phyloP scores from a whole-genome alignment of 139 green algal species.

The Chlamydomonas applanata region DNA sequence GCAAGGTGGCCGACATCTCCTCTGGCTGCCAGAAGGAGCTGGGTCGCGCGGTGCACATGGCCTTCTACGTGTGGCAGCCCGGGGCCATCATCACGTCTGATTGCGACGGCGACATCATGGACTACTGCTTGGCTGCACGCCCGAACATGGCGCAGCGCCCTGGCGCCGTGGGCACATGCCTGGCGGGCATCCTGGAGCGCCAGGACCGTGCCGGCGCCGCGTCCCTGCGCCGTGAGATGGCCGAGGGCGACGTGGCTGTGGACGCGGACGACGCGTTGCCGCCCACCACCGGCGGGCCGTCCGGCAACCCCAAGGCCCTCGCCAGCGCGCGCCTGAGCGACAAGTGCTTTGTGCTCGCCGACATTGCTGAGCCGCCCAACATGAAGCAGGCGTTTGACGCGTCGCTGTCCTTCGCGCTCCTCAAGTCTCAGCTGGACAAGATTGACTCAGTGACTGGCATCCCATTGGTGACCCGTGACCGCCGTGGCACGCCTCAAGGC shows the following conservation, averaged over 20 bases:
- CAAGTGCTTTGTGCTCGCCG: slow-evolving; percentile 30
- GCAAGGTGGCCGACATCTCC: slow-evolving; percentile 41
- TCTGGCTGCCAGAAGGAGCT: slow-evolving; percentile 69
- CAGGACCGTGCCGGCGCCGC: too few relatives aligned
- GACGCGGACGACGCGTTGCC: neutral
- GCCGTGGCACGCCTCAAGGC: slow-evolving; percentile 15
- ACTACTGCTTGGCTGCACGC: slow-evolving; percentile 44
- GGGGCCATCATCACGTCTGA: slow-evolving; percentile 54
- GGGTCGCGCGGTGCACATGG: slow-evolving; percentile 75
- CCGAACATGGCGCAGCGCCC: slow-evolving; percentile 54
- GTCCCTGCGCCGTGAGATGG: neutral
- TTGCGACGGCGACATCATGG: slow-evolving; percentile 71
- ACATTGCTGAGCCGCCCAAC: slow-evolving; percentile 51
- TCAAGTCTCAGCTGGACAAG: slow-evolving; percentile 48
- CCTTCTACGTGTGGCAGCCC: slow-evolving; percentile 75
- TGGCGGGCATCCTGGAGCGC: slow-evolving; percentile 49
- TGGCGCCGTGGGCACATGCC: slow-evolving; percentile 70
- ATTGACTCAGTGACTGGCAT: slow-evolving; percentile 44
- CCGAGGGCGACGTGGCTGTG: neutral
- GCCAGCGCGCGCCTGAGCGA: slow-evolving; percentile 10
- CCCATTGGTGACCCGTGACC: slow-evolving; percentile 21
- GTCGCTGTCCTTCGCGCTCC: slow-evolving; percentile 15
- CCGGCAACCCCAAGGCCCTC: neutral
- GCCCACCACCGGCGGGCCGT: neutral
- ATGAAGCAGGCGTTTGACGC: slow-evolving; percentile 38